Evolutionary conservation across 2,329 filamentous ascomycete genomes (phyloP), one percentile per base, ranked within the genome.

Genomic region (Penicillium sp.): DNA sequence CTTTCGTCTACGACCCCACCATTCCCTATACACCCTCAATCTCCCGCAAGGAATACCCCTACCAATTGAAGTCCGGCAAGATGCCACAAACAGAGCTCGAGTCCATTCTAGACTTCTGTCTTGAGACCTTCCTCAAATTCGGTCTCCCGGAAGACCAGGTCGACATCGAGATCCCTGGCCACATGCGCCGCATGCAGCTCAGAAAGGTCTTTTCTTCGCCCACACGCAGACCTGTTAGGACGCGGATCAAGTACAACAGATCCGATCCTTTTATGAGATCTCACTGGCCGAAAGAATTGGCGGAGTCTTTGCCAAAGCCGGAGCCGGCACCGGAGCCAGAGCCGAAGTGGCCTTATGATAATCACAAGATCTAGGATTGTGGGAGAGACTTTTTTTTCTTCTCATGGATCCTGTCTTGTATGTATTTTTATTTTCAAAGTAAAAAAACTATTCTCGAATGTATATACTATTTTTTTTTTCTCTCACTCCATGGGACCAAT

Each of bases 51-150:
- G 46, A 55, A 39, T 50, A 55, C 39, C 53, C 45, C 39, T 55
- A 55, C 39, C 53, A 46, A 47, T 27, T 25, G 11, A 56, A 55
- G n/a, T 13, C 9, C 1, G 63, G 46, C 9, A 39, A 55, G 10
- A 64, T 65, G 31, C 65, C 68, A 0, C 55, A 60, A 7, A 49
- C 59, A 38, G 55, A 60, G 5, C 45, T 64, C 1, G 62, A 65
- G 25, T 51, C 59, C 5, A 62, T 71, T 5, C 66, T 77, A 5
- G 65, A 70, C 46, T 75, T 71, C 60, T 74, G 73, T 61, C 68
- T 71, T 10, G 52, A 60, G 29, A 65, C 66, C 46, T 76, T 74
- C 58, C 56, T 69, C 11, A 53, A 59, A 15, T 60, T 71, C 21
- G 65, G 65, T 6, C 61, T 74, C 33, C 60, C 64, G 0, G 64